Conservation (phyloP, 495 filamentous ascomycete species). For the Trichoderma reesei region DNA sequence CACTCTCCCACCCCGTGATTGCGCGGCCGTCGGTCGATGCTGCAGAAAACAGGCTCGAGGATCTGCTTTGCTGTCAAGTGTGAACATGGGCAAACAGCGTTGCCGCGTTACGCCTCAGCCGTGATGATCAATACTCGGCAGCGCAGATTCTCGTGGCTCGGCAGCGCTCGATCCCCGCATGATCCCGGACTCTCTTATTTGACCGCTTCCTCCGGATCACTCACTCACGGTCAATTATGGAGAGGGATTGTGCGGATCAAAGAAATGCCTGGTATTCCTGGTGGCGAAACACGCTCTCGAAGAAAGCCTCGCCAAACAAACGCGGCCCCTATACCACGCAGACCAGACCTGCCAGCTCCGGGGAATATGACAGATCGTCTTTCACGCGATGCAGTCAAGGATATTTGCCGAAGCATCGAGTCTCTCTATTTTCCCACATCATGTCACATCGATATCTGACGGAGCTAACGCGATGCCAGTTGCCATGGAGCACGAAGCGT, state of each 20-base stretch:
- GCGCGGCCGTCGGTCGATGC: background rate
- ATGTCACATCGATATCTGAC: background rate
- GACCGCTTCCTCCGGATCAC: background rate
- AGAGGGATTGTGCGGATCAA: background rate
- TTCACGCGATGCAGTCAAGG: background rate
- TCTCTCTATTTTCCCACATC: background rate
- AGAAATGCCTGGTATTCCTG: background rate
- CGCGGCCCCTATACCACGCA: background rate
- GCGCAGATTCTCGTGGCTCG: background rate
- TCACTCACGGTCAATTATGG: background rate
- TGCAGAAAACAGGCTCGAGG: background rate
- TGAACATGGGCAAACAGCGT: background rate
- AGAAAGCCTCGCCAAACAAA: background rate
- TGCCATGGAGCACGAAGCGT: background rate
- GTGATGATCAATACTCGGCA: background rate
- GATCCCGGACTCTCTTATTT: background rate
- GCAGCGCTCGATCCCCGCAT: background rate
- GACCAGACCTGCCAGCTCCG: background rate
- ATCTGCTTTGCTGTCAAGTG: background rate
- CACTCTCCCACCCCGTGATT: constrained; percentile 1
- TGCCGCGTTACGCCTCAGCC: background rate
- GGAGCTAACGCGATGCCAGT: background rate
- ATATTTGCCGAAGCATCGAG: background rate
- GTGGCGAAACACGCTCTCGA: background rate
- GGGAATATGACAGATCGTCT: background rate